These are phyloP conservation scores for Claviceps spartinae DNA, from an alignment of 2,329 filamentous ascomycete species.

Conservation along the genomic window DNA sequence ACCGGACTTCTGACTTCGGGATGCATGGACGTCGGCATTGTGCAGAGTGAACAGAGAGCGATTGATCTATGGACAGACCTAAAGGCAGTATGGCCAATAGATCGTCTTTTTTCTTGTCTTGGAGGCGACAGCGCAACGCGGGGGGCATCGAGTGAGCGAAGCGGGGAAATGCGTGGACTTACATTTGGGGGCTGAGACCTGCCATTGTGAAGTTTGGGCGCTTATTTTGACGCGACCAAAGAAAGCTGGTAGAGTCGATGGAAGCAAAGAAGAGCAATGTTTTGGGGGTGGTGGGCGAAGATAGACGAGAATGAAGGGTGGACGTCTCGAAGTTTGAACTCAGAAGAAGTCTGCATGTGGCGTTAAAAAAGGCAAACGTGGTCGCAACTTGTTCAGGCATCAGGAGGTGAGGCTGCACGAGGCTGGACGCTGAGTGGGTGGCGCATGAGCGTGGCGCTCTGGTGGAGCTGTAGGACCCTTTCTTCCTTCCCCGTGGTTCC, in stretches of 20 bases:
- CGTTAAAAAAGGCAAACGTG: not conserved
- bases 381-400: conserved; percentile 1
- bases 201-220: conserved; percentile 36
- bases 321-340: not conserved
- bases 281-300: not conserved
- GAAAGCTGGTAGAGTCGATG: conserved; percentile 1
- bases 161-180: conserved; percentile 16
- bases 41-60: not conserved
- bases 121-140: not conserved
- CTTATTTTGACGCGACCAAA: conserved; percentile 1
- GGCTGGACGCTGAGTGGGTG: not conserved
- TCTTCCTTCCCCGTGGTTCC: not conserved
- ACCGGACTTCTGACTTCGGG: not conserved
- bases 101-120: not conserved
- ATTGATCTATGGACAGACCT: not conserved
- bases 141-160: not conserved
- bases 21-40: not conserved
- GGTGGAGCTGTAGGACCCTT: not conserved
- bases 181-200: conserved; percentile 51
- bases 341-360: not conserved
- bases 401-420: not conserved
- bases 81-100: not conserved
- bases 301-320: not conserved
- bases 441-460: not conserved
- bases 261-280: not conserved